phyloP scores from a whole-genome alignment of 345 rosid genomes.

The Capsella bursapastoris region DNA sequence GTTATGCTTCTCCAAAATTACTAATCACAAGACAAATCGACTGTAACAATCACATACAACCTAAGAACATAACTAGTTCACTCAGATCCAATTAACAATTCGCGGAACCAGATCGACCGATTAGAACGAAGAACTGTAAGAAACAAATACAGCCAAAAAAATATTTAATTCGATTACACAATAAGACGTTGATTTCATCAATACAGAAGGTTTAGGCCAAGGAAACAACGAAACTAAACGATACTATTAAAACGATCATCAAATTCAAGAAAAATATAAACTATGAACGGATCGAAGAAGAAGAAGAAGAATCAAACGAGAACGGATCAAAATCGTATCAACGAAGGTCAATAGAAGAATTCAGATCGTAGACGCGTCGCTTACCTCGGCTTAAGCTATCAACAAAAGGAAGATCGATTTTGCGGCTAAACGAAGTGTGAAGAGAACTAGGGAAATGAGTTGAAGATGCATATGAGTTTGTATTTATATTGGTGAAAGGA shows the following conservation, averaged over 20 bases:
- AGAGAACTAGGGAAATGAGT: neutral
- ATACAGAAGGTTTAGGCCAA: neutral
- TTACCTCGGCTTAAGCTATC: slow-evolving; percentile 4
- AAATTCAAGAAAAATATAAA: neutral
- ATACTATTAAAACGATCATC: neutral
- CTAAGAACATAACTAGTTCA: too few relatives aligned
- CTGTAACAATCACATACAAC: too few relatives aligned
- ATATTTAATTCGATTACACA: neutral
- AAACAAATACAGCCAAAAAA: neutral
- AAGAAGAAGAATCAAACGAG: neutral
- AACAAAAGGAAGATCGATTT: neutral
- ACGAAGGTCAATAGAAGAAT: neutral
- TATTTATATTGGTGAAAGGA: neutral
- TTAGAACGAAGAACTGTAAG: neutral
- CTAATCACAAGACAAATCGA: neutral
- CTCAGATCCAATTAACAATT: too few relatives aligned
- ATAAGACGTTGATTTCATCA: neutral
- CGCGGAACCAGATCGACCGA: neutral
- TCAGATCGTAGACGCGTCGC: neutral
- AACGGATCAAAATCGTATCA: neutral
- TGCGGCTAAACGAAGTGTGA: slow-evolving; percentile 14
- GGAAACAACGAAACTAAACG: neutral
- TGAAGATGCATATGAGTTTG: neutral
- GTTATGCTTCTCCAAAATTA: neutral
- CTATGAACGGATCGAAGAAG: neutral